Evolutionary conservation across 1,284 basidiomycete species (phyloP).

Genomic region (Athelia psychrophila): DNA sequence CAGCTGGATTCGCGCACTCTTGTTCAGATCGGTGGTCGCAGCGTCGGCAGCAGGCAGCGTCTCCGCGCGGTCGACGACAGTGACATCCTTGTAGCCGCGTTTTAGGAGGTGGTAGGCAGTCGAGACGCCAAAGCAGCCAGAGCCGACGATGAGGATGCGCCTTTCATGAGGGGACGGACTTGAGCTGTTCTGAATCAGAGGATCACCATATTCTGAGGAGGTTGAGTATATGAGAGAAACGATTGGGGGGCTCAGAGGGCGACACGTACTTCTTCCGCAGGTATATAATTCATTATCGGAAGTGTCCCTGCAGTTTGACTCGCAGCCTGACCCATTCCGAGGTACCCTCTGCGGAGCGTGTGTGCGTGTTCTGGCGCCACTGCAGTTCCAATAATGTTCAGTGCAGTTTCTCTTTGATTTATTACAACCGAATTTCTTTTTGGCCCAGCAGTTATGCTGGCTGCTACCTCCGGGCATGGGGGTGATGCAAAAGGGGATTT

Average conservation of each 20-base stretch:
- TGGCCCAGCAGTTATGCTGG: background rate
- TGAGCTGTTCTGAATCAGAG: too few relatives aligned
- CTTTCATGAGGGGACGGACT: too few relatives aligned
- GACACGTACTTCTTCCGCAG: too few relatives aligned
- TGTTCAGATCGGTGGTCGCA: slow-evolving; percentile 76
- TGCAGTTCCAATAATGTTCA: slow-evolving; percentile 1
- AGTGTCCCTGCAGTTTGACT: background rate
- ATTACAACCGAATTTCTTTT: background rate
- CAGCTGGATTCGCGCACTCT: too few relatives aligned
- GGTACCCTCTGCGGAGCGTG: background rate
- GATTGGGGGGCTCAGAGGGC: too few relatives aligned
- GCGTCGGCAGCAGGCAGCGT: slow-evolving; percentile 74
- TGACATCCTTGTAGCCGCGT: slow-evolving; percentile 67
- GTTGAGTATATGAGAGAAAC: too few relatives aligned
- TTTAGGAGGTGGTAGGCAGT: slow-evolving; percentile 73
- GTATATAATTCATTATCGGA: too few relatives aligned
- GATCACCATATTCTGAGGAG: too few relatives aligned
- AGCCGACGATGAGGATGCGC: slow-evolving; percentile 72
- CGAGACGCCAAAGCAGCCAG: slow-evolving; percentile 85
- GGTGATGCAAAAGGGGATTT: background rate
- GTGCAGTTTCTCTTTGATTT: background rate
- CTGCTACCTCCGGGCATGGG: background rate
- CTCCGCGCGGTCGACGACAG: slow-evolving; percentile 67
- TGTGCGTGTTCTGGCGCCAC: background rate
- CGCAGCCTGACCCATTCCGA: background rate